These are phyloP conservation scores for Saccharomyces mikatae DNA, from an alignment of 805 yeast genomes.

Conservation along the genomic window DNA sequence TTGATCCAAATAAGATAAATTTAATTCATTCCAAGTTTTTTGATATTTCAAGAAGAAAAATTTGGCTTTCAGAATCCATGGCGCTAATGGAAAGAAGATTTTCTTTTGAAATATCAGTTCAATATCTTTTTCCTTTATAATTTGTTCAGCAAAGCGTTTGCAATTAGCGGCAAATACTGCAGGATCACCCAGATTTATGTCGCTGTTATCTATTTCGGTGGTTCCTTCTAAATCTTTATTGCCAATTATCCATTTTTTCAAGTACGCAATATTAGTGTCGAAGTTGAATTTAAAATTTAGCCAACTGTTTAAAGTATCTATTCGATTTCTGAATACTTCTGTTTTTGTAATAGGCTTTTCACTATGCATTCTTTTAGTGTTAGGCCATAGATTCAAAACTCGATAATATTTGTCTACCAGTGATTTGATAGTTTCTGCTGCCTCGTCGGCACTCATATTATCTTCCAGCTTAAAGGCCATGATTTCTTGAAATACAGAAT, in stretches of 20 bases:
- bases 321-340: slow-evolving; percentile 51
- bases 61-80: slow-evolving; percentile 77
- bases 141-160: slow-evolving; percentile 57
- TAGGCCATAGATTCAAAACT: slow-evolving; percentile 71
- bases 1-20: slow-evolving; percentile 65
- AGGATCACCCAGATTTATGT: background rate
- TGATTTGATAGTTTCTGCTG: slow-evolving; percentile 44
- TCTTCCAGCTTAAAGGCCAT: slow-evolving; percentile 49
- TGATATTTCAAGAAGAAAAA: slow-evolving; percentile 56
- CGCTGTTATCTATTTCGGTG: background rate
- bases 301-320: slow-evolving; percentile 80
- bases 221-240: slow-evolving; percentile 56
- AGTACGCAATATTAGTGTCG: slow-evolving; percentile 47
- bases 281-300: slow-evolving; percentile 62
- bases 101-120: slow-evolving; percentile 63
- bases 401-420: slow-evolving; percentile 53
- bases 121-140: slow-evolving; percentile 75
- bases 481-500: slow-evolving; percentile 60
- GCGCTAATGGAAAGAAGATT: slow-evolving; percentile 60
- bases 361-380: slow-evolving; percentile 64
- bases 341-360: slow-evolving; percentile 65
- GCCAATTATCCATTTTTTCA: slow-evolving; percentile 70
- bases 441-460: slow-evolving; percentile 32
- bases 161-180: background rate
- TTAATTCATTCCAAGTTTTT: slow-evolving; percentile 55